phyloP scores from a whole-genome alignment of 225 moss, liverwort and hornwort genomes.

The Pleurozium schreberi region DNA sequence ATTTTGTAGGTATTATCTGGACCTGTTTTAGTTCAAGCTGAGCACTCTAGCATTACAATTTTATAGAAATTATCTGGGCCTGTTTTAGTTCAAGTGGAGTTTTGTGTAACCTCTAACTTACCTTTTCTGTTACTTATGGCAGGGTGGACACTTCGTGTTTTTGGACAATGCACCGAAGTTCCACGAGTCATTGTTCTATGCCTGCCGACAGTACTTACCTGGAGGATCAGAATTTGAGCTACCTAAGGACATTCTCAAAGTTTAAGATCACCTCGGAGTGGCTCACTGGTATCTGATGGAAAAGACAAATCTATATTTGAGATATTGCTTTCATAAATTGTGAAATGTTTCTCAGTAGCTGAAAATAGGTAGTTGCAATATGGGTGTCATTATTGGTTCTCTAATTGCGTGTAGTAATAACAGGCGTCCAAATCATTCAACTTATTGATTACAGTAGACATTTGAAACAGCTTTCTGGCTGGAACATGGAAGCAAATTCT shows the following conservation, averaged over 20 bases:
- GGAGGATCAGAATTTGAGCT: constrained; percentile 5
- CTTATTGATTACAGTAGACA: background rate
- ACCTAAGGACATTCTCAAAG: background rate
- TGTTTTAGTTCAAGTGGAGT: background rate
- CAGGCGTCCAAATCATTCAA: background rate
- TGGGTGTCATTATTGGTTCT: background rate
- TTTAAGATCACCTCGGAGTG: background rate
- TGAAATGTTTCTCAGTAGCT: background rate
- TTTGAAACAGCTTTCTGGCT: background rate
- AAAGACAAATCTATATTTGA: background rate
- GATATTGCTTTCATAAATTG: background rate
- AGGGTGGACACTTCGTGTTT: constrained; percentile 91
- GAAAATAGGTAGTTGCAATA: background rate
- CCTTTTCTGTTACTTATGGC: background rate
- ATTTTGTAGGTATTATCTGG: background rate
- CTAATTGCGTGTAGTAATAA: background rate
- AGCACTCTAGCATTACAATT: too few relatives aligned
- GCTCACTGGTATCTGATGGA: background rate
- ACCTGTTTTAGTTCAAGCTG: background rate
- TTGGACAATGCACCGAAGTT: constrained; percentile 78
- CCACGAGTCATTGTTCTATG: constrained; percentile 61
- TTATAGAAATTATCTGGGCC: too few relatives aligned
- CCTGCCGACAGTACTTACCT: constrained; percentile 48
- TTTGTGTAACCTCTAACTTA: background rate
- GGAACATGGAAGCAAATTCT: background rate